Evolutionary conservation across 2,329 filamentous ascomycete species (phyloP).

Genomic region (Myriangium duriaei): DNA sequence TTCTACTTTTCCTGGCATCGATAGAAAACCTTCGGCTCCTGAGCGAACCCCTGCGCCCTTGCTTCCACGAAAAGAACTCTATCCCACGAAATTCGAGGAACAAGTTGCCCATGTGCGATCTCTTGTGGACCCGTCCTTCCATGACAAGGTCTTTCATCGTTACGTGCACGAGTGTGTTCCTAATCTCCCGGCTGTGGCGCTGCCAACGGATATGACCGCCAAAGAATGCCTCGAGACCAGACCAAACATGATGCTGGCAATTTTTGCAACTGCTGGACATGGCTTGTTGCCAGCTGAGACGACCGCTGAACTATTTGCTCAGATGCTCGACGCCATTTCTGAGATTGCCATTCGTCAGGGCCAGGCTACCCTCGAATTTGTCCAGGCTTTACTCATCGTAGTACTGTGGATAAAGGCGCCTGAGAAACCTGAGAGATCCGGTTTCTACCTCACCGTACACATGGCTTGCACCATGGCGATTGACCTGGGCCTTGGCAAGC

Average conservation of each 20-base stretch:
- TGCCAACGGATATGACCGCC: constrained; percentile 42
- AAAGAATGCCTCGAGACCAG: constrained; percentile 44
- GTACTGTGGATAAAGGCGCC: constrained; percentile 81
- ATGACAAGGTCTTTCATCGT: constrained; percentile 43
- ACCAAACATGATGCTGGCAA: constrained; percentile 47
- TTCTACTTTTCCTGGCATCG: no score
- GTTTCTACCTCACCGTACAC: constrained; percentile 80
- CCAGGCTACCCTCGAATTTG: constrained; percentile 70
- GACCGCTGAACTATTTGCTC: constrained; percentile 51
- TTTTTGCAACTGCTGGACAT: constrained; percentile 41
- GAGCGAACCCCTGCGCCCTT: neutral
- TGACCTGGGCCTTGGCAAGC: constrained; percentile 63
- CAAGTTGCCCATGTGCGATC: constrained; percentile 26
- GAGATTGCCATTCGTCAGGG: constrained; percentile 63
- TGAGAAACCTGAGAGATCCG: constrained; percentile 71
- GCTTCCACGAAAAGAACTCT: constrained; percentile 7
- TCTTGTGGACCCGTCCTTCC: constrained; percentile 40
- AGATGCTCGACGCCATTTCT: constrained; percentile 60
- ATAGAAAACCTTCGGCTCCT: no score
- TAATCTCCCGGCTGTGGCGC: constrained; percentile 46
- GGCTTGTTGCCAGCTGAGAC: constrained; percentile 39
- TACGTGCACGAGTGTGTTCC: constrained; percentile 43
- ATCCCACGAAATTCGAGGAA: constrained; percentile 18
- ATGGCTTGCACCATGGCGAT: constrained; percentile 71
- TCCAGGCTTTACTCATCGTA: constrained; percentile 63